phyloP scores from a whole-genome alignment of 257 asterid species.

The Solanum dulcamara region DNA sequence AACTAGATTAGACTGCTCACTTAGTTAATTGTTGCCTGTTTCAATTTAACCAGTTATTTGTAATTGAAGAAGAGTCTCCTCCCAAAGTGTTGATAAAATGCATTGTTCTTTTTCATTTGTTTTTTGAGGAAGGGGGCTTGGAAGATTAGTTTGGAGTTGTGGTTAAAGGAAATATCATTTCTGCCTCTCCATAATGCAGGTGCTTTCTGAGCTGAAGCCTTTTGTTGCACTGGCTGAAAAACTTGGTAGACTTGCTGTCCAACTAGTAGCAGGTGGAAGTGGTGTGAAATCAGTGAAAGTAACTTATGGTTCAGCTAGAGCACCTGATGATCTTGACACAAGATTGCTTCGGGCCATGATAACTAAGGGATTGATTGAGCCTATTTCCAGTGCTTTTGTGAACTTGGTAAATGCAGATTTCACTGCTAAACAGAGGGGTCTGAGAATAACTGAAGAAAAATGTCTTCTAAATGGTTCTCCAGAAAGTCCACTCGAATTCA shows the following conservation, averaged over 20 bases:
- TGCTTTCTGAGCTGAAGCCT: constrained; percentile 79
- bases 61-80: neutral
- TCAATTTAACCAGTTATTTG: neutral
- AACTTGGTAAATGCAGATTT: constrained; percentile 86
- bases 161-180: neutral
- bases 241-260: constrained; percentile 93
- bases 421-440: constrained; percentile 84
- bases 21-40: neutral
- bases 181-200: constrained; percentile 29
- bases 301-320: constrained; percentile 73
- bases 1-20: neutral
- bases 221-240: constrained; percentile 77
- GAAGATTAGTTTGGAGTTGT: neutral
- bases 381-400: constrained; percentile 62
- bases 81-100: neutral
- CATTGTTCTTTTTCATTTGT: neutral
- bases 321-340: constrained; percentile 86
- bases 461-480: constrained; percentile 65
- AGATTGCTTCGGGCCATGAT: constrained; percentile 89
- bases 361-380: constrained; percentile 89
- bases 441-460: constrained; percentile 62
- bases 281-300: constrained; percentile 72
- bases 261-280: constrained; percentile 75
- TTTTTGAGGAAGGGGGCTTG: neutral
- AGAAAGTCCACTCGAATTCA: constrained; percentile 61